phyloP scores from a whole-genome alignment of 2,329 filamentous ascomycete genomes.

The Neopestalotiopsis sp. region DNA sequence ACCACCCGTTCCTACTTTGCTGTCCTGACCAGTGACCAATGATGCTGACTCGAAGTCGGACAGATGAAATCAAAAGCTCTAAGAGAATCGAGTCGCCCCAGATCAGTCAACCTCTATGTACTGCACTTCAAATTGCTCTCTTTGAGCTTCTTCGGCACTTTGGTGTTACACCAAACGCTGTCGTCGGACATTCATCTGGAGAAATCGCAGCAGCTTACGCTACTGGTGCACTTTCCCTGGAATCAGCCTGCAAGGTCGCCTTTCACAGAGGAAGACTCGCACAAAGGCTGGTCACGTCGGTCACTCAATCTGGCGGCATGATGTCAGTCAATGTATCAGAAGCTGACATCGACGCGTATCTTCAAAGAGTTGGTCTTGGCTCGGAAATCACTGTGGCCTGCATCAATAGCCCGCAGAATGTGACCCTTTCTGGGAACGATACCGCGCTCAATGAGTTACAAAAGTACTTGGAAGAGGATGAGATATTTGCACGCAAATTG shows the following conservation, averaged over 20 bases:
- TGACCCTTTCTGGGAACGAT: slow-evolving; percentile 38
- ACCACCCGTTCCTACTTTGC: neutral
- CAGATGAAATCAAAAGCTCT: neutral
- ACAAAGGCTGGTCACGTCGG: slow-evolving; percentile 1
- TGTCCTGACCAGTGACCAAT: neutral
- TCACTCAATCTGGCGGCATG: slow-evolving; percentile 31
- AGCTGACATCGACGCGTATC: slow-evolving; percentile 21
- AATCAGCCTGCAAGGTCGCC: slow-evolving; percentile 23
- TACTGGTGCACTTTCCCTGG: slow-evolving; percentile 18
- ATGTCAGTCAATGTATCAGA: slow-evolving; percentile 31
- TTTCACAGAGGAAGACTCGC: slow-evolving; percentile 23
- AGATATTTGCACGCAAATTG: slow-evolving; percentile 32
- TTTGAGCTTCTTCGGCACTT: slow-evolving; percentile 39
- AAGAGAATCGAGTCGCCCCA: slow-evolving; percentile 13
- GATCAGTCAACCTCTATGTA: slow-evolving; percentile 45
- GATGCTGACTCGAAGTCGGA: neutral
- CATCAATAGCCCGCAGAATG: slow-evolving; percentile 35
- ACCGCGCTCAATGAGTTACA: slow-evolving; percentile 25
- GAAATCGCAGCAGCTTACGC: slow-evolving; percentile 43
- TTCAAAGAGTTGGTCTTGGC: slow-evolving; percentile 17
- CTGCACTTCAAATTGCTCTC: slow-evolving; percentile 48
- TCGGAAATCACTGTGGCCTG: slow-evolving; percentile 31
- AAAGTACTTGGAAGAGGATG: slow-evolving; percentile 22
- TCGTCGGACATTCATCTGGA: slow-evolving; percentile 44
- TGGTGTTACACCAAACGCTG: slow-evolving; percentile 32